Percentiles rank a stretch among this genome's conserved stretches.
phyloP scores from a whole-genome alignment of 352 stramenopile species.

The Phytophthora ohioensis region DNA sequence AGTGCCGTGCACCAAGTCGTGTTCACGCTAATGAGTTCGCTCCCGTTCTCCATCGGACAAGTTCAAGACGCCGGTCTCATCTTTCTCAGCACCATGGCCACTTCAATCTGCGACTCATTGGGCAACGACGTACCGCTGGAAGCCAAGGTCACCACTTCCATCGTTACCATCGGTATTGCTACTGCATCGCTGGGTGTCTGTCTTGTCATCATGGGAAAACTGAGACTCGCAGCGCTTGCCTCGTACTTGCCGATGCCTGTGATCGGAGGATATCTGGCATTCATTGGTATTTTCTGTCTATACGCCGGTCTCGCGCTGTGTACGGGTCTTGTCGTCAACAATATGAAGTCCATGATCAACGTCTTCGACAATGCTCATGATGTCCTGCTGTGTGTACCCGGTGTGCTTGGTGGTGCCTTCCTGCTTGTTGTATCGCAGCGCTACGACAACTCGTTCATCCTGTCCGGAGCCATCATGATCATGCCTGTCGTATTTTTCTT shows the following conservation, averaged over 20 bases:
- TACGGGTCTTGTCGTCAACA: conserved; percentile 90
- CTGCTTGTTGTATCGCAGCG: conserved; percentile 84
- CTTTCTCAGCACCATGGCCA: conserved; percentile 96
- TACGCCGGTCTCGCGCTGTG: conserved; percentile 92
- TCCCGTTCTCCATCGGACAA: conserved; percentile 97
- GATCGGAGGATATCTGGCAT: conserved; percentile 98
- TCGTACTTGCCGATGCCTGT: conserved; percentile 97
- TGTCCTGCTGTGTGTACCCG: conserved; percentile 87
- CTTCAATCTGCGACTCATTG: conserved; percentile 85
- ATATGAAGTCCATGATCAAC: conserved; percentile 76
- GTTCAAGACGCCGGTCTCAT: conserved; percentile 99
- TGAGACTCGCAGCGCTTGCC: conserved; percentile 94
- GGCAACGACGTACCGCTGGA: conserved; percentile 63
- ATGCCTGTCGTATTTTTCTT: conserved; percentile 94
- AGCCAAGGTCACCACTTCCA: conserved; percentile 93
- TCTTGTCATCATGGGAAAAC: conserved; percentile 93
- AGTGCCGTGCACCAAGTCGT: conserved; percentile 94
- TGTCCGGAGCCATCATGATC: conserved; percentile 84
- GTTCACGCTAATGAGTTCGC: conserved; percentile 87
- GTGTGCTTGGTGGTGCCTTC: conserved; percentile 82
- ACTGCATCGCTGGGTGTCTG: conserved; percentile 92
- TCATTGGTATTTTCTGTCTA: conserved; percentile 97
- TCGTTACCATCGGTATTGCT: conserved; percentile 92
- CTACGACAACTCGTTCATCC: conserved; percentile 73
- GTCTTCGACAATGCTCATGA: conserved; percentile 62